Evolutionary conservation across 2,329 filamentous ascomycete species (phyloP).

Genomic region (Penicillium occitanis): DNA sequence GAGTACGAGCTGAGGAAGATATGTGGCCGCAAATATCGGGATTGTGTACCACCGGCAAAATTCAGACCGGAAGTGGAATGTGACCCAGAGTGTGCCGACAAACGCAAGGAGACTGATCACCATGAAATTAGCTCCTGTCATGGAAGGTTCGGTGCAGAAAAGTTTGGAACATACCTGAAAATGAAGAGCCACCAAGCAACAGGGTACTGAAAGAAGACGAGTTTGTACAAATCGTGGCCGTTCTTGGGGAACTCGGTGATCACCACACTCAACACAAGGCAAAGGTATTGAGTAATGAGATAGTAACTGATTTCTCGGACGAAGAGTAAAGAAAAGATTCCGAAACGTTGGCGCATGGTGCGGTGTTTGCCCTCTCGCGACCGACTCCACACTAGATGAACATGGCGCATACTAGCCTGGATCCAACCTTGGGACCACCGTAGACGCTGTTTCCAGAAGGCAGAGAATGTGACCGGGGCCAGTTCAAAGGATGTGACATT

Average conservation of each 20-base stretch:
- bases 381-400: constrained; percentile 43
- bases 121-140: background rate
- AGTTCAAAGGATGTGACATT: constrained; percentile 53
- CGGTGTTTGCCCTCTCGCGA: constrained; percentile 37
- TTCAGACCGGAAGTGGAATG: constrained; percentile 48
- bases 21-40: constrained; percentile 44
- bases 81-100: constrained; percentile 49
- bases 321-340: constrained; percentile 47
- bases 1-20: constrained; percentile 47
- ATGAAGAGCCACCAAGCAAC: constrained; percentile 51
- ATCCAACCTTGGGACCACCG: constrained; percentile 54
- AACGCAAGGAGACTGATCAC: constrained; percentile 42
- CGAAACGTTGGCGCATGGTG: constrained; percentile 42
- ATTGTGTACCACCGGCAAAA: constrained; percentile 46
- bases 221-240: constrained; percentile 36
- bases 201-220: constrained; percentile 52
- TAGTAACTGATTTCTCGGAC: constrained; percentile 52
- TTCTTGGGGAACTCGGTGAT: constrained; percentile 47
- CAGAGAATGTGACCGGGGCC: constrained; percentile 45
- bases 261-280: constrained; percentile 48
- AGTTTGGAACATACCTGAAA: constrained; percentile 35
- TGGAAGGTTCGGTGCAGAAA: background rate
- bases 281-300: constrained; percentile 51
- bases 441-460: constrained; percentile 53
- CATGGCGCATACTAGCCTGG: constrained; percentile 48